phyloP scores from a whole-genome alignment of 2,329 filamentous ascomycete species.

The Scedosporium apiospermum region DNA sequence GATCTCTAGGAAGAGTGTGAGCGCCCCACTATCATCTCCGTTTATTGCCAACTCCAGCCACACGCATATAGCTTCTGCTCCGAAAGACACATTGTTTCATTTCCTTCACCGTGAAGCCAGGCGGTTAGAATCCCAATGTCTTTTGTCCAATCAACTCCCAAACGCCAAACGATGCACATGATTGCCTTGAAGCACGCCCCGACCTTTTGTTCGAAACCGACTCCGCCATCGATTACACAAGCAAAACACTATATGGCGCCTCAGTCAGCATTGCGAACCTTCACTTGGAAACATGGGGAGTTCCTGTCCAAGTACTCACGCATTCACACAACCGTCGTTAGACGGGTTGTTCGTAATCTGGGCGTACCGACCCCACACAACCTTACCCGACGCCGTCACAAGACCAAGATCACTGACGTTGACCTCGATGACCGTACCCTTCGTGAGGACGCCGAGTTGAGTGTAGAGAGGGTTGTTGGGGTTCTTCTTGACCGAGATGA shows the following conservation, averaged over 20 bases:
- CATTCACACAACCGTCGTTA: conserved; percentile 36
- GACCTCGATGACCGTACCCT: conserved; percentile 74
- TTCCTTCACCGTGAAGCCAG: too few species aligned
- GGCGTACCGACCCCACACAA: conserved; percentile 83
- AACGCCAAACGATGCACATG: conserved; percentile 6
- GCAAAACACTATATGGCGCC: conserved; percentile 3
- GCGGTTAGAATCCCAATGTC: not conserved
- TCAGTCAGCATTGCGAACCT: not conserved
- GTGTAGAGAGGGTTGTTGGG: conserved; percentile 87
- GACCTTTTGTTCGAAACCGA: not conserved
- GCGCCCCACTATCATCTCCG: not conserved
- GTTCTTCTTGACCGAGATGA: conserved; percentile 56
- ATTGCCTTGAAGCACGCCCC: not conserved
- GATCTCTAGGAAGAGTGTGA: not conserved
- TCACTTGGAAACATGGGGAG: not conserved
- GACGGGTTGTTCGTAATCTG: conserved; percentile 52
- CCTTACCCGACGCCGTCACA: conserved; percentile 84
- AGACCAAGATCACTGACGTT: conserved; percentile 88
- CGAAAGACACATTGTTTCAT: not conserved
- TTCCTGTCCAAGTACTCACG: conserved; percentile 8
- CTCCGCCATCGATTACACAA: conserved; percentile 1
- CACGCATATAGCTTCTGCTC: not conserved
- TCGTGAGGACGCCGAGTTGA: conserved; percentile 80
- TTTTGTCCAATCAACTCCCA: conserved; percentile 1
- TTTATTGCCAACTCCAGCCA: not conserved